These are phyloP conservation scores for Aspergillus sojae DNA, from an alignment of 2,329 filamentous ascomycete species.

Conservation along the genomic window DNA sequence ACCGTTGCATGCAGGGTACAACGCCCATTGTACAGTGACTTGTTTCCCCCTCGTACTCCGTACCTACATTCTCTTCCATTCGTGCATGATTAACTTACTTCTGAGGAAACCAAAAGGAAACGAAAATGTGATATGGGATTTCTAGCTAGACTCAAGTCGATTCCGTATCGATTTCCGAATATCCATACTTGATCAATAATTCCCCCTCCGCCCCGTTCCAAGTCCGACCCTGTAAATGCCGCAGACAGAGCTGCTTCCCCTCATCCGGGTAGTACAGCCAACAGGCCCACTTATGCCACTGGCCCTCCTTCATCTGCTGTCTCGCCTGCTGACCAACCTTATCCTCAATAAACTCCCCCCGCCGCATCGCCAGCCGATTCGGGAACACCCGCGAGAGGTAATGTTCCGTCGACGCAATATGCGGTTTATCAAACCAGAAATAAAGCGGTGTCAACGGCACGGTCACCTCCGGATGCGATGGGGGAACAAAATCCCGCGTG, in stretches of 20 bases:
- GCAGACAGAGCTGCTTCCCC: constrained; percentile 4
- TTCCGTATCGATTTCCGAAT: neutral
- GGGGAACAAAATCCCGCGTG: neutral
- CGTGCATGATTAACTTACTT: neutral
- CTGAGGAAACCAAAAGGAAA: neutral
- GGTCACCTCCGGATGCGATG: neutral
- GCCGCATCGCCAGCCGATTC: constrained; percentile 10
- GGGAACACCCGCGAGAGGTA: constrained; percentile 14
- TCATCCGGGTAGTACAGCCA: constrained; percentile 16
- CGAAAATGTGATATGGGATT: neutral
- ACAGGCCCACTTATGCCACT: constrained; percentile 10
- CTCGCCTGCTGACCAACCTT: constrained; percentile 15
- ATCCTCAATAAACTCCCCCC: constrained; percentile 18
- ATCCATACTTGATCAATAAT: neutral
- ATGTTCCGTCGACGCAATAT: constrained; percentile 12
- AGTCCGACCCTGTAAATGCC: constrained; percentile 14
- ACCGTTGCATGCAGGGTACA: neutral
- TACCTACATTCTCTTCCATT: neutral
- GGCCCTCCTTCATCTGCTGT: constrained; percentile 14
- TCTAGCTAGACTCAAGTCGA: neutral
- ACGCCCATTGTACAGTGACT: neutral
- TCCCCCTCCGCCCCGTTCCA: constrained; percentile 7
- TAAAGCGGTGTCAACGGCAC: constrained; percentile 13
- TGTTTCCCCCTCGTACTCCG: neutral
- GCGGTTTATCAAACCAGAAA: constrained; percentile 18